Conservation (phyloP, 176 grass and related monocot species). For the Triticum urartu region DNA sequence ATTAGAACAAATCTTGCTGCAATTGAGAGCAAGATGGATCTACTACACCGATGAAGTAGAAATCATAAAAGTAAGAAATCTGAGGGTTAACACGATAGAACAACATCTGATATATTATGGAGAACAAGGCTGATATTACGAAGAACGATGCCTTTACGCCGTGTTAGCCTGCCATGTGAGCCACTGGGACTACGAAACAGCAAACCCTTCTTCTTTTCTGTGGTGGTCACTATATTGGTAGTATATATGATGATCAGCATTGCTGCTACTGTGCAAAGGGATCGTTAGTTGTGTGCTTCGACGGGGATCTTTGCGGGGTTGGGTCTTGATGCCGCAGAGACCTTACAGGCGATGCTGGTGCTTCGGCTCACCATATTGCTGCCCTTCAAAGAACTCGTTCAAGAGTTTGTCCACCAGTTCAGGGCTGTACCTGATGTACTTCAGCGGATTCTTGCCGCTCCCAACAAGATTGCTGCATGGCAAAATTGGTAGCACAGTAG, state of each 20-base stretch:
- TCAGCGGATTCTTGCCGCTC: slow-evolving; percentile 73
- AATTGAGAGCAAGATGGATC: not conserved
- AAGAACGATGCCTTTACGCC: not conserved
- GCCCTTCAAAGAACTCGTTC: slow-evolving; percentile 75
- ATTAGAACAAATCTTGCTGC: not conserved
- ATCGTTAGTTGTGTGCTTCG: slow-evolving; percentile 21
- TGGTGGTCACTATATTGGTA: slow-evolving; percentile 9
- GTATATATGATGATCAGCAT: not conserved
- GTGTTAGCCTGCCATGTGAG: slow-evolving; percentile 22
- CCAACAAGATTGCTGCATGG: slow-evolving; percentile 57
- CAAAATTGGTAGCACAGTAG: not conserved
- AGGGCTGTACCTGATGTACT: slow-evolving; percentile 68
- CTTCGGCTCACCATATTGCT: slow-evolving; percentile 60
- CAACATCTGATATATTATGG: not conserved
- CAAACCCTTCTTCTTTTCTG: not conserved
- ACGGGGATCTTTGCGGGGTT: slow-evolving; percentile 1
- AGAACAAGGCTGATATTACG: not conserved
- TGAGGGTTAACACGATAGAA: not conserved
- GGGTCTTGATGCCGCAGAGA: not conserved
- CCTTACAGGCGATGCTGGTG: slow-evolving; percentile 35
- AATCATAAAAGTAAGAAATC: not conserved
- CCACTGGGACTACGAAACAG: not conserved
- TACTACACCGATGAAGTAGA: not conserved
- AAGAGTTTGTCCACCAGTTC: slow-evolving; percentile 69
- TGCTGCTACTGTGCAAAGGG: slow-evolving; percentile 6